Percentiles rank a stretch among this genome's conserved stretches.
These are phyloP conservation scores for Emmonsiellopsis sp. DNA, from an alignment of 2,329 filamentous ascomycete species.

Conservation along the genomic window DNA sequence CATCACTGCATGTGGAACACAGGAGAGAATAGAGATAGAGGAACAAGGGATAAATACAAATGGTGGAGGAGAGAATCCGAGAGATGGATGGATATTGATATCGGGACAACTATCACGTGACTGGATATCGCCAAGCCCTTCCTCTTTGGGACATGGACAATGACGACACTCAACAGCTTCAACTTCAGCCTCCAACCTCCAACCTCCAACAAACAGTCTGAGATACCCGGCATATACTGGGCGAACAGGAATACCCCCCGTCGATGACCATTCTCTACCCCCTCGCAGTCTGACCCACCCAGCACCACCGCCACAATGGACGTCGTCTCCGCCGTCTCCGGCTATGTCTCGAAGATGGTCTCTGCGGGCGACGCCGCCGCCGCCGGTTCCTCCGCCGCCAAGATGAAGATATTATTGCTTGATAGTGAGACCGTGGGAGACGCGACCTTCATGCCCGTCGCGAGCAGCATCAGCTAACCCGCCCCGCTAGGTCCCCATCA, in stretches of 20 bases:
- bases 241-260: background rate
- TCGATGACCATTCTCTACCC: background rate
- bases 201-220: background rate
- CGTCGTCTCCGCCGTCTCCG: slow-evolving; percentile 81
- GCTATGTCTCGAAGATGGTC: slow-evolving; percentile 96
- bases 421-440: slow-evolving; percentile 76
- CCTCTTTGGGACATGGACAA: no score
- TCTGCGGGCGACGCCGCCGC: slow-evolving; percentile 64
- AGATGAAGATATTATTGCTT: slow-evolving; percentile 96
- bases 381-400: slow-evolving; percentile 59
- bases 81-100: no score
- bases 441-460: slow-evolving; percentile 20
- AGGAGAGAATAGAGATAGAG: no score
- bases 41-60: no score
- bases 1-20: no score
- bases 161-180: no score
- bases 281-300: background rate
- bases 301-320: slow-evolving; percentile 59
- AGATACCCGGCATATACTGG: background rate
- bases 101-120: no score
- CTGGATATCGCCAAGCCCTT: no score
- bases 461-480: slow-evolving; percentile 17
- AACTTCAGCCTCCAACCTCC: no score
- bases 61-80: no score
- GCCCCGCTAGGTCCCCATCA: slow-evolving; percentile 60